Evolutionary conservation across 345 rosid genomes (phyloP), one percentile per base, ranked within the genome.

Genomic region (Syzygium aqueum): DNA sequence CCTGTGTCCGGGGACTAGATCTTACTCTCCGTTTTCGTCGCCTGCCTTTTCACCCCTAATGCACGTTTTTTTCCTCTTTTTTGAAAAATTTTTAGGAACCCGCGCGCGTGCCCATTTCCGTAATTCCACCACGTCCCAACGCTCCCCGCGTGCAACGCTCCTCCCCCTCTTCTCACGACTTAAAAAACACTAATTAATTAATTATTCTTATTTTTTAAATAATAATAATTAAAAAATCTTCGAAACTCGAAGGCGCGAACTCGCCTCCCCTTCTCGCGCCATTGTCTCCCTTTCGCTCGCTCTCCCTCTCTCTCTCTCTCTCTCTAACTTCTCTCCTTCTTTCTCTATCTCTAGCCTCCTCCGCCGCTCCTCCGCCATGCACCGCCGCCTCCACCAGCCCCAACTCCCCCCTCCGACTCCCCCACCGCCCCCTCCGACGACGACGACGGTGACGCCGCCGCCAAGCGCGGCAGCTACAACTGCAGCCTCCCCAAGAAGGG

Each of bases 401-500:
- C n/a, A n/a, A n/a, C n/a, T n/a, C n/a, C n/a, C n/a, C n/a, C n/a
- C n/a, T n/a, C n/a, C n/a, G n/a, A n/a, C n/a, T n/a, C n/a, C n/a
- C n/a, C n/a, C n/a, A n/a, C n/a, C n/a, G n/a, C n/a, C n/a, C n/a
- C 95, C 23, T 87, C 95, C 7, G 93, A 91, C 50, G 50, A 40
- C 43, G n/a, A n/a, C n/a, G n/a, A n/a, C n/a, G n/a, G n/a, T n/a
- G 43, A 40, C 43, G 1, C 46, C 46, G 46, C 46, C 46, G 7
- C 46, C 85, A 89, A 84, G 46, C 94, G 90, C 22, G 61, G 77
- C n/a, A 96, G 94, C 86, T 98, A 98, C 90, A 98, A 93, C 93
- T 98, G 99, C 82, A 94, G 99, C 86, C 92, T 92, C 51, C 99
- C 99, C 77, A 98, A 98, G 90, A 98, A 94, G 77, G 99, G 99